A percentile compares a stretch with the other conserved stretches of the same genome.
Evolutionary conservation across 768 basidiomycete genomes (phyloP).

Genomic region (Sarcodon sp.): DNA sequence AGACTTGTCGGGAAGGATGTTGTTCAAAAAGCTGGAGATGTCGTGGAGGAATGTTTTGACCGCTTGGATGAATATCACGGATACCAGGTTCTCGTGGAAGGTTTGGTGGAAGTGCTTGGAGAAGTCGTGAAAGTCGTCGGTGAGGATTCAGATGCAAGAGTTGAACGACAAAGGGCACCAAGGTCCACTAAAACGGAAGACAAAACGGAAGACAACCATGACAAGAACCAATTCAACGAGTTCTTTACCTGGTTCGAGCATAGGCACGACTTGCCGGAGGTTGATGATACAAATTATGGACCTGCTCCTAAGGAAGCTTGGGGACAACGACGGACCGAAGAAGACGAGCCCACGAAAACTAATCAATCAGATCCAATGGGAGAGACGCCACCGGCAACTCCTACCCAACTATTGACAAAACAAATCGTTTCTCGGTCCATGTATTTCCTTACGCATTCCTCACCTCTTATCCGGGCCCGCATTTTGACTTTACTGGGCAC

Average conservation of each 20-base stretch:
- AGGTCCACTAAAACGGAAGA: constrained; percentile 10
- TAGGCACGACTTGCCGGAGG: constrained; percentile 23
- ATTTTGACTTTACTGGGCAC: constrained; percentile 66
- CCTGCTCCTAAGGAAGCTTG: constrained; percentile 47
- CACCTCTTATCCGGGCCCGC: constrained; percentile 73
- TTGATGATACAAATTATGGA: constrained; percentile 30
- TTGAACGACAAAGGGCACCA: constrained; percentile 5
- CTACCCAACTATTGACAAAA: constrained; percentile 63
- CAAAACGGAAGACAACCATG: constrained; percentile 3
- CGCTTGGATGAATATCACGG: constrained; percentile 94
- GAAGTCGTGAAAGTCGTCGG: constrained; percentile 78
- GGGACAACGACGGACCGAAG: constrained; percentile 22
- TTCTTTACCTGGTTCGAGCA: constrained; percentile 58
- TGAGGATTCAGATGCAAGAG: constrained; percentile 27
- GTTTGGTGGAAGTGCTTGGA: constrained; percentile 74
- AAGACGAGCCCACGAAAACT: constrained; percentile 10
- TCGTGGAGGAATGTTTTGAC: constrained; percentile 97
- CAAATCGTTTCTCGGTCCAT: constrained; percentile 82
- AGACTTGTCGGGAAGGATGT: constrained; percentile 79
- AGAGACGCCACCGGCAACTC: constrained; percentile 41
- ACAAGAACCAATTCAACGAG: constrained; percentile 21
- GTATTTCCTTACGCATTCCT: constrained; percentile 85
- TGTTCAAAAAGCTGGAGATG: constrained; percentile 81
- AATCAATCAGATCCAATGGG: constrained; percentile 14
- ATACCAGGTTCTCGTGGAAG: constrained; percentile 76